These are phyloP conservation scores for Chalciporus piperatus DNA, from an alignment of 768 basidiomycete species.

Conservation along the genomic window DNA sequence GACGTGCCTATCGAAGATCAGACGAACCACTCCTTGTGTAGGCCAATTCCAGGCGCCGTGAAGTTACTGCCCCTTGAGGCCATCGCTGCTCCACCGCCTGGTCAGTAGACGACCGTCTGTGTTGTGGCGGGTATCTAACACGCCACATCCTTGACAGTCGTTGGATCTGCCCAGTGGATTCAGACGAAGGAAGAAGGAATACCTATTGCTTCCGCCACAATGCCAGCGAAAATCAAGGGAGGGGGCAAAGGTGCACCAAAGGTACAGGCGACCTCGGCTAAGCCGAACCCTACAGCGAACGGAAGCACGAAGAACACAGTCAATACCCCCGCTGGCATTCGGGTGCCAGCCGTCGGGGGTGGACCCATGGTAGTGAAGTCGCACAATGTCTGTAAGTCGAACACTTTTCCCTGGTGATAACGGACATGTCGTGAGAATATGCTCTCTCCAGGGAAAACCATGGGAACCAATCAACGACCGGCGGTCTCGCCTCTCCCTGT, in stretches of 20 bases:
- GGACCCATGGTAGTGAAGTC: slow-evolving; percentile 26
- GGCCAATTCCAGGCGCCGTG: slow-evolving; percentile 38
- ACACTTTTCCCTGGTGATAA: no score
- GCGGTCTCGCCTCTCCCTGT: background rate
- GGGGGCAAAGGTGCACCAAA: slow-evolving; percentile 20
- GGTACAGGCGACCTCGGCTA: slow-evolving; percentile 1
- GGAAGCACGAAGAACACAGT: slow-evolving; percentile 19
- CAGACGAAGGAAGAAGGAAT: slow-evolving; percentile 12
- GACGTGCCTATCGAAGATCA: slow-evolving; percentile 37
- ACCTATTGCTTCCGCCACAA: background rate
- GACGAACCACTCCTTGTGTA: slow-evolving; percentile 39
- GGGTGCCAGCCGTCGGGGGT: slow-evolving; percentile 27
- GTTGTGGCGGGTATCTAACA: slow-evolving; percentile 3
- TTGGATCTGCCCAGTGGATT: slow-evolving; percentile 28
- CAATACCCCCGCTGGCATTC: background rate
- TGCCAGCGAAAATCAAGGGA: slow-evolving; percentile 3
- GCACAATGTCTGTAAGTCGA: slow-evolving; percentile 27
- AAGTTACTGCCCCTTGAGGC: slow-evolving; percentile 25
- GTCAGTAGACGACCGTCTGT: slow-evolving; percentile 21
- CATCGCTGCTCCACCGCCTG: slow-evolving; percentile 27
- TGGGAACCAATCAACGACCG: background rate
- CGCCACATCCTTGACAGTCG: slow-evolving; percentile 16
- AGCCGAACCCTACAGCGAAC: slow-evolving; percentile 17
- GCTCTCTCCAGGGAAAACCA: slow-evolving; percentile 16
- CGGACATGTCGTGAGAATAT: background rate